These are phyloP conservation scores for Neohortaea acidophila DNA, from an alignment of 495 filamentous ascomycete species.

Conservation along the genomic window DNA sequence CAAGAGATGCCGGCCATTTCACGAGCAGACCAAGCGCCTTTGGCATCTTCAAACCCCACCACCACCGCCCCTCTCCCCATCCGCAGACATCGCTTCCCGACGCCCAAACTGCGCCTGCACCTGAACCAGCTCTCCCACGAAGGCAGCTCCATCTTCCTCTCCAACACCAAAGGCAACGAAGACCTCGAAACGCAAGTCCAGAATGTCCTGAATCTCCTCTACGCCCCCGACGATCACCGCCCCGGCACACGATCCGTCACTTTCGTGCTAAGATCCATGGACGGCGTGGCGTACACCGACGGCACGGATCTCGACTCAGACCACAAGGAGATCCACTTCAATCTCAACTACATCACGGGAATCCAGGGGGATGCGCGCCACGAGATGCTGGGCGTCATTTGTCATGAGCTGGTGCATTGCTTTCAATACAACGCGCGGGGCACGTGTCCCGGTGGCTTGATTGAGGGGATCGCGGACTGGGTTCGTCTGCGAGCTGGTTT, in stretches of 20 bases:
- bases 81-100: conserved; percentile 14
- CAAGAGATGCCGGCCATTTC: conserved; percentile 13
- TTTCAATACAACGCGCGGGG: conserved; percentile 64
- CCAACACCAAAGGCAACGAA: conserved; percentile 23
- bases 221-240: conserved; percentile 31
- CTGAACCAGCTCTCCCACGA: conserved; percentile 21
- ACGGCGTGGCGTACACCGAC: conserved; percentile 76
- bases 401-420: conserved; percentile 92
- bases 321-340: conserved; percentile 92
- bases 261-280: conserved; percentile 62
- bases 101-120: conserved; percentile 19
- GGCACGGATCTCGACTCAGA: conserved; percentile 69
- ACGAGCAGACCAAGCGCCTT: conserved; percentile 5
- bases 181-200: conserved; percentile 46
- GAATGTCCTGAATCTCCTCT: conserved; percentile 50
- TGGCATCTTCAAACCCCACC: background rate
- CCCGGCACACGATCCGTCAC: conserved; percentile 65
- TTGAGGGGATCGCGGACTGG: conserved; percentile 92
- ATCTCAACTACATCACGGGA: conserved; percentile 53
- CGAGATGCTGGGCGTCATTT: conserved; percentile 72
- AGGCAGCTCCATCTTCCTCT: conserved; percentile 21
- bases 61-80: conserved; percentile 6
- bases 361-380: conserved; percentile 24
- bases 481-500: conserved; percentile 63
- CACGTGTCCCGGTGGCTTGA: conserved; percentile 57